Evolutionary conservation across 345 rosid genomes (phyloP), one percentile per base, ranked within the genome.

Genomic region (Alliaria petiolata): DNA sequence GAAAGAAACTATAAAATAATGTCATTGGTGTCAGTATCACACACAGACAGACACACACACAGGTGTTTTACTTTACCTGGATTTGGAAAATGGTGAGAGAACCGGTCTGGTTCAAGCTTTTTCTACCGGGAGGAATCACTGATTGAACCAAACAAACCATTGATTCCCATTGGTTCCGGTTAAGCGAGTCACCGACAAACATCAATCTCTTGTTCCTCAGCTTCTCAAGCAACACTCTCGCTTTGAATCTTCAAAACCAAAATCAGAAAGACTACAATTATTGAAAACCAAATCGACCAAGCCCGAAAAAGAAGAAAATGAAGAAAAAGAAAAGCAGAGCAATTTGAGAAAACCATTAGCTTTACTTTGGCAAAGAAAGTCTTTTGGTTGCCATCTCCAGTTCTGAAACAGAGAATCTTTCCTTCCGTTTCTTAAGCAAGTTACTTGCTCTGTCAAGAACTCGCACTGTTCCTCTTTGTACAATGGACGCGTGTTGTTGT

Each of bases 141-240:
- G 99, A 90, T 79, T 95, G 93, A 81, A 81, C 91, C 83, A 95
- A 77, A 76, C 99, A 95, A 74, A 92, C 60, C 99, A 95, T 86
- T 47, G 99, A 95, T 80, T 92, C 99, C 99, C 99, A 95, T 55
- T 95, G 99, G 51, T 95, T 95, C 52, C 99, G 79, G 74, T 95
- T 95, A 65, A 95, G 45, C 7, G 99, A 95, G 78, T 95, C 99
- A 65, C 99, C 99, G 45, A 95, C 93, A 70, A 89, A 95, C 99
- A 95, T 89, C 2, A 95, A 73, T 70, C 99, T 88, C 84, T 89
- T 95, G 84, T 95, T 91, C 85, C 93, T 87, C 45, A 95, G 84
- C 75, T 88, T 95, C 72, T 88, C 85, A 12, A 95, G 81, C 72
- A 95, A 67, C 72, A 84, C 53, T 68, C 79, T 87, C 9, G 96